Evolutionary conservation across 2,329 filamentous ascomycete genomes (phyloP).

Genomic region (Beauveria varroae): DNA sequence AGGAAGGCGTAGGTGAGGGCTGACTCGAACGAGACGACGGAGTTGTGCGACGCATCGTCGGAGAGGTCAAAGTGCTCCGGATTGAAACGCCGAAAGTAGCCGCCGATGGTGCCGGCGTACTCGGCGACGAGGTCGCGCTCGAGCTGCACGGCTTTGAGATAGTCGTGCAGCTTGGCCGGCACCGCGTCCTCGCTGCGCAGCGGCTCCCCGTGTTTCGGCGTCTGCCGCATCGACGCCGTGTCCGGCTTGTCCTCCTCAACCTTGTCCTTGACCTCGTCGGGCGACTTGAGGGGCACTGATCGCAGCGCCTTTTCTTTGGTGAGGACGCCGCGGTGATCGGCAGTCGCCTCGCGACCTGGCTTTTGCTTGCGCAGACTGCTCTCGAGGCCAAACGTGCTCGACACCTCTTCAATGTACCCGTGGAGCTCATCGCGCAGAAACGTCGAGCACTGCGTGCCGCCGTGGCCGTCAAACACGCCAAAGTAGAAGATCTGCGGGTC

Average conservation of each 20-base stretch:
- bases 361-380: constrained; percentile 58
- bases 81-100: constrained; percentile 87
- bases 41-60: constrained; percentile 21
- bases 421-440: constrained; percentile 82
- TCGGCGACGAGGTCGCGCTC: constrained; percentile 64
- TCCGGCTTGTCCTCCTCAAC: constrained; percentile 16
- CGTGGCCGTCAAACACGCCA: constrained; percentile 92
- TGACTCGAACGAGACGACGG: constrained; percentile 59
- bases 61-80: constrained; percentile 63
- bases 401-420: constrained; percentile 78
- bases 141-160: constrained; percentile 56
- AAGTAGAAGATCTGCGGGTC: constrained; percentile 98
- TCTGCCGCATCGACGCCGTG: constrained; percentile 25
- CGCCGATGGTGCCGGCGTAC: constrained; percentile 81
- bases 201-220: constrained; percentile 27
- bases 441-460: constrained; percentile 78
- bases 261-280: constrained; percentile 35
- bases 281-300: constrained; percentile 41
- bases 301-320: constrained; percentile 22
- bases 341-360: constrained; percentile 24
- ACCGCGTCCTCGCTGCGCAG: constrained; percentile 35
- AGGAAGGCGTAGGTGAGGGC: constrained; percentile 89
- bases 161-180: constrained; percentile 45
- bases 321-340: constrained; percentile 22
- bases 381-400: constrained; percentile 65